phyloP scores from a whole-genome alignment of 306 rosid species.

The Medicago ruthenica region DNA sequence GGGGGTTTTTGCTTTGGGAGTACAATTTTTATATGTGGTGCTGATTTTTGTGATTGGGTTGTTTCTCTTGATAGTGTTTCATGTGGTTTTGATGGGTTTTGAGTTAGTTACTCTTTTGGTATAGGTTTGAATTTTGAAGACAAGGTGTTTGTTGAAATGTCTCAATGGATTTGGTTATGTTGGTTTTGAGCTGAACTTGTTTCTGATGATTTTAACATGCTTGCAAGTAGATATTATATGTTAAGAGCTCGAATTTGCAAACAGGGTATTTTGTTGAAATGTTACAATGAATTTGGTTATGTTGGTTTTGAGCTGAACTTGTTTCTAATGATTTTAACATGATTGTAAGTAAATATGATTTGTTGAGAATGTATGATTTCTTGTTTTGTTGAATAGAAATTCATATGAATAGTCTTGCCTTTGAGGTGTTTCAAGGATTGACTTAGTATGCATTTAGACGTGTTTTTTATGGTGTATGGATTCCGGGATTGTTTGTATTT shows the following conservation, averaged over 20 bases:
- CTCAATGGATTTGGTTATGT: background rate
- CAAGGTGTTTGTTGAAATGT: slow-evolving; percentile 15
- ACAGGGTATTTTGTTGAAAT: too few species aligned
- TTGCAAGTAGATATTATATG: background rate
- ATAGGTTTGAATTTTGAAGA: background rate
- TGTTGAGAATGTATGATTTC: background rate
- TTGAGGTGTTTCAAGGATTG: background rate
- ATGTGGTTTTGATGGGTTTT: background rate
- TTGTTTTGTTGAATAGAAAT: background rate
- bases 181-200: background rate
- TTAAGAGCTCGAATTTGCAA: too few species aligned
- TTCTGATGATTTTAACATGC: background rate
- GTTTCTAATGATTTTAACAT: too few species aligned
- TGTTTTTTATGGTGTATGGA: too few species aligned
- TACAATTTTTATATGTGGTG: background rate
- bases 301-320: too few species aligned
- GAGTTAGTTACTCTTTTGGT: background rate
- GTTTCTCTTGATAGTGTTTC: background rate
- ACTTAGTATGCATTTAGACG: background rate
- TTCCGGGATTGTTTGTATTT: background rate
- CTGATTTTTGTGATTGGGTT: background rate
- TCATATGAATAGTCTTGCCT: background rate
- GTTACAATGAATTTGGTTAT: too few species aligned
- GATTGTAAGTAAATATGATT: background rate
- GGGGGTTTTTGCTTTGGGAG: background rate